A percentile compares a stretch with the other conserved stretches of the same genome.
Evolutionary conservation across 78 protist genomes (phyloP).

Genomic region (Protostelium mycophagum): DNA sequence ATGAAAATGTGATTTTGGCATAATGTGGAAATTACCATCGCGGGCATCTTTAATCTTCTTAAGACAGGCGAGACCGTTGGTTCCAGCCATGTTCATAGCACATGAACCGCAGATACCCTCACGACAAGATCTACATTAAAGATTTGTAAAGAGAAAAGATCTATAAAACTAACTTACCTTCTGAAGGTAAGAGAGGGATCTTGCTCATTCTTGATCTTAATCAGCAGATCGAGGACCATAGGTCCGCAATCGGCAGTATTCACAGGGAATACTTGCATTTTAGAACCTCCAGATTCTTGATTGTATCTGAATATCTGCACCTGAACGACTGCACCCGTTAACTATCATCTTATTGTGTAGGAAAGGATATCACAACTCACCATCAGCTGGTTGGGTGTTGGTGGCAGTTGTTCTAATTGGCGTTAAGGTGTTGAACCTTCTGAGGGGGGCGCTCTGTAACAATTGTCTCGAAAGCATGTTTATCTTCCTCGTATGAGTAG

Average conservation of each 20-base stretch:
- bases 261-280: slow-evolving; percentile 8
- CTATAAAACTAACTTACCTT: neutral
- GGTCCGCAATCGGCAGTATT: slow-evolving; percentile 81
- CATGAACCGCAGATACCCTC: slow-evolving; percentile 93
- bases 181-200: slow-evolving; percentile 91
- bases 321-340: neutral
- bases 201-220: slow-evolving; percentile 71
- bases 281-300: neutral
- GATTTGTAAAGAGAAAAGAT: no score
- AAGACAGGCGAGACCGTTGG: slow-evolving; percentile 85
- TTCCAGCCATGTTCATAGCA: slow-evolving; percentile 85
- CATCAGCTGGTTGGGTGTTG: neutral
- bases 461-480: no score
- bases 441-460: no score
- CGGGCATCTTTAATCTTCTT: slow-evolving; percentile 35
- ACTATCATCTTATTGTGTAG: neutral
- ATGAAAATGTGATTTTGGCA: neutral
- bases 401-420: no score
- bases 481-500: no score
- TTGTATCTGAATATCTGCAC: neutral
- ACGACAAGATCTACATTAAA: slow-evolving; percentile 86
- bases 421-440: no score
- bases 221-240: slow-evolving; percentile 85
- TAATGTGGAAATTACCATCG: slow-evolving; percentile 12
- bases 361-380: neutral